Evolutionary conservation across 331 rosid species (phyloP).

Genomic region (Cydonia oblonga): DNA sequence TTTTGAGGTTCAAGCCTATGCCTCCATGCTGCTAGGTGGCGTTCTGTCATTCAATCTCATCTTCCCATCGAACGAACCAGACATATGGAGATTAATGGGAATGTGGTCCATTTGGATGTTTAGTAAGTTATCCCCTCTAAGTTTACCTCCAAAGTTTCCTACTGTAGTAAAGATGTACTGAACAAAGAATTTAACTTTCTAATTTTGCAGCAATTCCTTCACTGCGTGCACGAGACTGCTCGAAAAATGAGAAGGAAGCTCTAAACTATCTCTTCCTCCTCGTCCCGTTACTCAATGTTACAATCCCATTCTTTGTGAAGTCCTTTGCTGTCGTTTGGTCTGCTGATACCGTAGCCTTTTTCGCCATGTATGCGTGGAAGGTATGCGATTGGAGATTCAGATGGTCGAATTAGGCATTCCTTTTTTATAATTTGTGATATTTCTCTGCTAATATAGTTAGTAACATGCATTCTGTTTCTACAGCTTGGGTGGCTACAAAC

Average conservation of each 20-base stretch:
- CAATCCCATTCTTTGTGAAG: constrained; percentile 84
- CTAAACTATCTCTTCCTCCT: constrained; percentile 88
- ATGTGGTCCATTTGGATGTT: constrained; percentile 99
- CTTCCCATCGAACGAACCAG: constrained; percentile 89
- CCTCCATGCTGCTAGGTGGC: constrained; percentile 79
- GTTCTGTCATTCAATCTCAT: constrained; percentile 78
- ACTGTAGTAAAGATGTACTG: not conserved
- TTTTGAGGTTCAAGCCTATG: constrained; percentile 93
- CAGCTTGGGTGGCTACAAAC: constrained; percentile 82
- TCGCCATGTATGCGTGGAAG: constrained; percentile 97
- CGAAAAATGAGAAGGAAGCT: constrained; percentile 95
- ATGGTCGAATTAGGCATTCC: not conserved
- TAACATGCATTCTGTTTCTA: constrained; percentile 3
- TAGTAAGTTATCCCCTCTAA: constrained; percentile 40
- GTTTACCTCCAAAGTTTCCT: not conserved
- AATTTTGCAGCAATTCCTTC: constrained; percentile 77
- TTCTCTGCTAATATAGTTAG: not conserved
- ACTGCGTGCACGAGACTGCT: constrained; percentile 90
- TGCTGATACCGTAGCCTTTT: constrained; percentile 73
- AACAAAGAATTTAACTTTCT: not conserved
- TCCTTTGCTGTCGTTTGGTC: constrained; percentile 95
- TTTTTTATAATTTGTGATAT: not conserved
- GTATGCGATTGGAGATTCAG: constrained; percentile 19
- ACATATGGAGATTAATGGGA: constrained; percentile 95
- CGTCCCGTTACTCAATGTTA: constrained; percentile 66